A percentile compares a stretch with the other conserved stretches of the same genome.
Conservation (phyloP, 2,329 filamentous ascomycete genomes). For the Colletotrichum brevisporum region DNA sequence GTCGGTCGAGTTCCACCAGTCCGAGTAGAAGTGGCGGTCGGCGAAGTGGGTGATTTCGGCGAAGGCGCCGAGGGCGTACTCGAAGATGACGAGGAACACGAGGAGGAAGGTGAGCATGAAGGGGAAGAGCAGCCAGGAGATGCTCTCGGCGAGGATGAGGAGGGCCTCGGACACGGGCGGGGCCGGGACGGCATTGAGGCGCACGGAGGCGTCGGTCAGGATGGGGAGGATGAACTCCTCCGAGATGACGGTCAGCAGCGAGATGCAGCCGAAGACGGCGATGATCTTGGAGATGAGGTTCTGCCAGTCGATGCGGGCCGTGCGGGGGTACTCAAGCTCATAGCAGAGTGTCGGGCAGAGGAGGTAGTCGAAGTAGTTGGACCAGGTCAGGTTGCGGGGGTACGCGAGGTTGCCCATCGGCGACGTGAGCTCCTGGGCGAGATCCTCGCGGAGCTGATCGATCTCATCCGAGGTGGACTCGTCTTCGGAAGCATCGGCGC, state of each 20-base stretch:
- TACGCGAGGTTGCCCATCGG: slow-evolving; percentile 92
- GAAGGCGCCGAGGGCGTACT: slow-evolving; percentile 94
- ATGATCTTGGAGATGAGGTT: slow-evolving; percentile 87
- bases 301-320: slow-evolving; percentile 79
- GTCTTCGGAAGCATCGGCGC: slow-evolving; percentile 44
- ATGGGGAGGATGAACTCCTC: slow-evolving; percentile 98
- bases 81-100: slow-evolving; percentile 98
- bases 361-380: slow-evolving; percentile 89
- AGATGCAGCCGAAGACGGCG: slow-evolving; percentile 96
- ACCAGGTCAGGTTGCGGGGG: slow-evolving; percentile 85
- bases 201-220: slow-evolving; percentile 76
- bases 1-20: slow-evolving; percentile 84
- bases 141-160: slow-evolving; percentile 89
- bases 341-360: slow-evolving; percentile 97
- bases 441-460: slow-evolving; percentile 82
- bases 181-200: slow-evolving; percentile 59
- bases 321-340: slow-evolving; percentile 95
- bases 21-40: slow-evolving; percentile 91
- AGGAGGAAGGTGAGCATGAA: slow-evolving; percentile 97
- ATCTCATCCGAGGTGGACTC: slow-evolving; percentile 65
- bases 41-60: slow-evolving; percentile 95
- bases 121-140: slow-evolving; percentile 92
- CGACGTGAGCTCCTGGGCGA: slow-evolving; percentile 92
- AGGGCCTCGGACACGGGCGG: slow-evolving; percentile 73
- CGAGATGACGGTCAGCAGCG: slow-evolving; percentile 89